Evolutionary conservation across 23 red algal genomes (phyloP).

Genomic region (Gracilaria caudata): DNA sequence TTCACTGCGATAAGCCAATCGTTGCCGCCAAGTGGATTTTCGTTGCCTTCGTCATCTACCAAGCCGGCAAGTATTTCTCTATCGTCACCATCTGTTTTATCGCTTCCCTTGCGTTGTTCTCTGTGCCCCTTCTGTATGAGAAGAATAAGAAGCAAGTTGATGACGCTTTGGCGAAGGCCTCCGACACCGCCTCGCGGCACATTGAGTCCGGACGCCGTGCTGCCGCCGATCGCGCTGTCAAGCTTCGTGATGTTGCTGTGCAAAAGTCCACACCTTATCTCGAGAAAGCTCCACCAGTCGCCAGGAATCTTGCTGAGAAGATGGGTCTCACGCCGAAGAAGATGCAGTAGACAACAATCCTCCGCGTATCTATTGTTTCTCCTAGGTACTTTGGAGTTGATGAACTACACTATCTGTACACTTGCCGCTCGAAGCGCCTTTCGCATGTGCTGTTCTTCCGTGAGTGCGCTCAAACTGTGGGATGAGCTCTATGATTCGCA

Average conservation of each 20-base stretch:
- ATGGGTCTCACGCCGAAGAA: slow-evolving; percentile 64
- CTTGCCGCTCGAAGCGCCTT: slow-evolving; percentile 15
- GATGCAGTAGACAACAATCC: slow-evolving; percentile 19
- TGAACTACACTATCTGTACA: slow-evolving; percentile 16
- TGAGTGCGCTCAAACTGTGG: slow-evolving; percentile 23
- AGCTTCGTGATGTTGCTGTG: slow-evolving; percentile 54
- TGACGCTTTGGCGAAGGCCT: slow-evolving; percentile 61
- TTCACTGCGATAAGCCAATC: slow-evolving; percentile 51
- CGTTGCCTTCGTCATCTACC: slow-evolving; percentile 34
- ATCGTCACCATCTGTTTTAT: slow-evolving; percentile 34
- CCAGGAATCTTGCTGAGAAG: slow-evolving; percentile 63
- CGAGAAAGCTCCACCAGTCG: slow-evolving; percentile 69
- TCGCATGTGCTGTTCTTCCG: slow-evolving; percentile 18
- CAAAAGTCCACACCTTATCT: slow-evolving; percentile 52
- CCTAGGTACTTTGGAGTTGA: neutral
- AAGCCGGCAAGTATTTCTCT: slow-evolving; percentile 55
- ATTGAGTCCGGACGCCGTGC: slow-evolving; percentile 44
- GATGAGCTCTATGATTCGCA: slow-evolving; percentile 15
- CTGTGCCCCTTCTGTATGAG: slow-evolving; percentile 65
- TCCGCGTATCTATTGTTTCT: neutral
- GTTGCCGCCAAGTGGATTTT: slow-evolving; percentile 14
- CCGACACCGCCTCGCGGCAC: slow-evolving; percentile 51
- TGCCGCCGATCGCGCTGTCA: slow-evolving; percentile 23
- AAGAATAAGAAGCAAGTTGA: slow-evolving; percentile 74
- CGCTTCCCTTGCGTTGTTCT: slow-evolving; percentile 35